phyloP scores from a whole-genome alignment of 495 filamentous ascomycete species.

The Monascus purpureus region DNA sequence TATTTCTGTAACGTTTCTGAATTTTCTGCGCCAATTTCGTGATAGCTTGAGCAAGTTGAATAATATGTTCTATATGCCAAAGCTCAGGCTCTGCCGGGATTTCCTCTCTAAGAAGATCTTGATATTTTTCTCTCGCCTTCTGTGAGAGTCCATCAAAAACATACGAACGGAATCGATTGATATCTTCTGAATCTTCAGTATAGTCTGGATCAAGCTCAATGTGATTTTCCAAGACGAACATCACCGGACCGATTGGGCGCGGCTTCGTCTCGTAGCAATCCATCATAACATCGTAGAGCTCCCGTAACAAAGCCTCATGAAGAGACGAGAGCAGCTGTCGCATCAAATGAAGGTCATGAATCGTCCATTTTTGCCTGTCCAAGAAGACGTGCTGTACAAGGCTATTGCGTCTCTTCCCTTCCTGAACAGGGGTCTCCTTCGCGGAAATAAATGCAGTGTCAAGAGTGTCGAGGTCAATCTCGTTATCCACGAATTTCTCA shows the following conservation, averaged over 20 bases:
- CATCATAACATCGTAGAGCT: constrained; percentile 74
- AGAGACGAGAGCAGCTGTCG: constrained; percentile 59
- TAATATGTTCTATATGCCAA: constrained; percentile 78
- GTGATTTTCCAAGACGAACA: constrained; percentile 74
- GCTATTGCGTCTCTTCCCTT: constrained; percentile 39
- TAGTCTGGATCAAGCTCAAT: constrained; percentile 69
- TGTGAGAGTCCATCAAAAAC: constrained; percentile 58
- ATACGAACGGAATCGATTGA: constrained; percentile 51
- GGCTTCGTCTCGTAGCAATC: constrained; percentile 78
- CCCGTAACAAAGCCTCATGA: constrained; percentile 72
- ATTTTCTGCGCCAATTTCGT: constrained; percentile 71
- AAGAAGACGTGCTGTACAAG: constrained; percentile 31
- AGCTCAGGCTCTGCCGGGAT: constrained; percentile 61
- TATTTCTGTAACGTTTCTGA: constrained; percentile 80
- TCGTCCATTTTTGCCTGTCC: constrained; percentile 60
- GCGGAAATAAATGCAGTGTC: constrained; percentile 70
- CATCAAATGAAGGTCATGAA: constrained; percentile 62
- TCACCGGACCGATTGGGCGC: constrained; percentile 62
- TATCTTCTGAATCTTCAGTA: constrained; percentile 49
- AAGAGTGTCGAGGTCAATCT: constrained; percentile 66
- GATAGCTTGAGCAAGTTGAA: constrained; percentile 74
- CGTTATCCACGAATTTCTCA: constrained; percentile 74
- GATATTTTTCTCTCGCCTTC: constrained; percentile 61
- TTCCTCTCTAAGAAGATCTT: constrained; percentile 52
- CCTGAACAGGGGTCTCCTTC: constrained; percentile 48